Percentiles rank a stretch among this genome's conserved stretches.
Conservation (phyloP, 805 yeast genomes). For the Suhomyces sp. region DNA sequence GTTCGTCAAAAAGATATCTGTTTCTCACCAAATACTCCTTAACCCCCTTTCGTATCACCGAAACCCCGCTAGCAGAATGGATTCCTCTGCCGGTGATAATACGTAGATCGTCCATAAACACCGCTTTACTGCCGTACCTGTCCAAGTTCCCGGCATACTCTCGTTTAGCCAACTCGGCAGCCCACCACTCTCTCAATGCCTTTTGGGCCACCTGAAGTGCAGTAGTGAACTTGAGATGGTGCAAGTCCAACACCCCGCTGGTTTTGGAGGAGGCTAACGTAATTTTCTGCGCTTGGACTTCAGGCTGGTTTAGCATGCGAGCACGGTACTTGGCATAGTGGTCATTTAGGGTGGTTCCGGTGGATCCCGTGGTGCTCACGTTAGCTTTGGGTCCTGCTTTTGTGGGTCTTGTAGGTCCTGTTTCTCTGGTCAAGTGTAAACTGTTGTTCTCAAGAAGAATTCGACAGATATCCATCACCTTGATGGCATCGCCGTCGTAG, state of each 20-base stretch:
- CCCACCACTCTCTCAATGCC: conserved; percentile 61
- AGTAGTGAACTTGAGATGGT: conserved; percentile 45
- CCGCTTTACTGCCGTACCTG: conserved; percentile 32
- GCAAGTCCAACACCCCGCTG: conserved; percentile 48
- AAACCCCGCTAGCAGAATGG: conserved; percentile 58
- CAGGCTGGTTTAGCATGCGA: conserved; percentile 8
- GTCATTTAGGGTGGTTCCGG: background rate
- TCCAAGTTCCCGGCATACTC: conserved; percentile 35
- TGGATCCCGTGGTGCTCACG: background rate
- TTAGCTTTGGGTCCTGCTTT: background rate
- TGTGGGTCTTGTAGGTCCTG: background rate
- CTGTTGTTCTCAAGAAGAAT: conserved; percentile 29
- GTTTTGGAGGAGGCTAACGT: background rate
- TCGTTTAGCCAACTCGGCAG: conserved; percentile 46
- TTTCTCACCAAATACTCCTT: conserved; percentile 33
- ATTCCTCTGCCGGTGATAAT: conserved; percentile 70
- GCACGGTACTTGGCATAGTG: background rate
- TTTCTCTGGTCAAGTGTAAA: conserved; percentile 18
- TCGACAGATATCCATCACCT: conserved; percentile 35
- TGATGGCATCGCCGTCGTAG: conserved; percentile 42
- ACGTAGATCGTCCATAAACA: conserved; percentile 40
- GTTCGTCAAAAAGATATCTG: conserved; percentile 47
- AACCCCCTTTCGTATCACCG: conserved; percentile 47
- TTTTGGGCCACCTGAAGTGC: conserved; percentile 40
- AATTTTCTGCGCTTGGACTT: background rate